Evolutionary conservation across 2,329 filamentous ascomycete species (phyloP).

Genomic region (Pestalotiopsis sp.): DNA sequence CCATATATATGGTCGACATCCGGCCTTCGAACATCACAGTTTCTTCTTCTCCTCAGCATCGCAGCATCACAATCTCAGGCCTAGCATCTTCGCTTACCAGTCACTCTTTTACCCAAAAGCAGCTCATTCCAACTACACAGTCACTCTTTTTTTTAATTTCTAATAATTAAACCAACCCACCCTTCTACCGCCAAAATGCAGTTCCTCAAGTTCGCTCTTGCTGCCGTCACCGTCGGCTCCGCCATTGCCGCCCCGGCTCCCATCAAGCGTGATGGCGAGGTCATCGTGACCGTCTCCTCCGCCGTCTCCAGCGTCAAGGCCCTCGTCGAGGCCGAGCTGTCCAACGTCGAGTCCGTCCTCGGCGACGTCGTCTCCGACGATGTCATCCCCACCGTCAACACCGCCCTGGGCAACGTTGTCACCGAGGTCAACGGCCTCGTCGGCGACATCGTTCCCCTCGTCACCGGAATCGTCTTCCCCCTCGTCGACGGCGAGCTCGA

Average conservation of each 20-base stretch:
- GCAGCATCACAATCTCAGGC: constrained; percentile 14
- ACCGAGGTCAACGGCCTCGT: constrained; percentile 23
- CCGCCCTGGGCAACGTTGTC: constrained; percentile 21
- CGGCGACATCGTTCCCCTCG: constrained; percentile 19
- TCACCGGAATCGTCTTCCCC: constrained; percentile 16
- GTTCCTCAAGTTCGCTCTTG: constrained; percentile 31
- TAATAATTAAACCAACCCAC: constrained; percentile 3
- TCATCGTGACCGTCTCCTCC: constrained; percentile 9
- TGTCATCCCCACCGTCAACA: constrained; percentile 20
- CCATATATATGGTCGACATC: constrained; percentile 15
- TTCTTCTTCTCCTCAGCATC: constrained; percentile 3
- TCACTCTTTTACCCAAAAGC: constrained; percentile 17
- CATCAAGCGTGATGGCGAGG: neutral
- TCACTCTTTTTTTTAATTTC: constrained; percentile 27
- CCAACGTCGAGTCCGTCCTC: constrained; percentile 11
- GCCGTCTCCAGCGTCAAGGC: constrained; percentile 20
- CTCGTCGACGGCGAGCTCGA: constrained; percentile 25
- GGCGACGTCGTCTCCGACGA: constrained; percentile 18
- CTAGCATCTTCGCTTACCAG: constrained; percentile 11
- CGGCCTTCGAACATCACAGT: neutral
- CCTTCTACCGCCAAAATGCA: constrained; percentile 29
- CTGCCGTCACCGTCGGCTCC: constrained; percentile 32
- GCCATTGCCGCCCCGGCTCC: constrained; percentile 26
- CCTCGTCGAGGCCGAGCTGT: constrained; percentile 21
- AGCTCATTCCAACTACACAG: constrained; percentile 22